Evolutionary conservation across 2,329 filamentous ascomycete species (phyloP).

Genomic region (Magnaporthiopsis rhizophila): DNA sequence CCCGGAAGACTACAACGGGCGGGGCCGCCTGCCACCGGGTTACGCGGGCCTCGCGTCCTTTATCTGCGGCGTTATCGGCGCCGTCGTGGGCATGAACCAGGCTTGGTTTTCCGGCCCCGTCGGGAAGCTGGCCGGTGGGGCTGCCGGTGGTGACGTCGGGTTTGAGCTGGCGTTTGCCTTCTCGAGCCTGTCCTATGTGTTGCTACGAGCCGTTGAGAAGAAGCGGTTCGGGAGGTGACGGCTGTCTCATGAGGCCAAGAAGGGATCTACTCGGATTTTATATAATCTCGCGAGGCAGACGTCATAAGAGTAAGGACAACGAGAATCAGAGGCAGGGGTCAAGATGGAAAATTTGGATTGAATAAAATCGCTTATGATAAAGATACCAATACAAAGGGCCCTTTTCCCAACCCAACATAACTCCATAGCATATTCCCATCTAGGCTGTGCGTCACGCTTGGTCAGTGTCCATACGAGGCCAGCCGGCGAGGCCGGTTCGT

Average conservation of each 20-base stretch:
- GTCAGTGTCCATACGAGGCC: no score
- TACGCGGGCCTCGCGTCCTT: conserved; percentile 22
- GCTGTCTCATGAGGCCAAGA: no score
- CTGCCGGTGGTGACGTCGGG: conserved; percentile 42
- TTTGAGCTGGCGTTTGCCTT: conserved; percentile 51
- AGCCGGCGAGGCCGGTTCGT: neutral
- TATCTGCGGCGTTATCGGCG: conserved; percentile 29
- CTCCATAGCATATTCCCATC: neutral
- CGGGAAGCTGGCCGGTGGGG: conserved; percentile 43
- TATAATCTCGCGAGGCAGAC: no score
- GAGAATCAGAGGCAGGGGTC: no score
- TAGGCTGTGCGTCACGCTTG: neutral
- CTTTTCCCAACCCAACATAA: neutral
- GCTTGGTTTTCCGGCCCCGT: conserved; percentile 56
- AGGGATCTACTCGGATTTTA: no score
- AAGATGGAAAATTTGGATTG: neutral
- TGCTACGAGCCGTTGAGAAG: conserved; percentile 37
- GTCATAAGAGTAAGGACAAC: no score
- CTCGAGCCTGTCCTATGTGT: conserved; percentile 37
- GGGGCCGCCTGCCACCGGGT: conserved; percentile 30
- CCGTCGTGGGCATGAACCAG: conserved; percentile 53
- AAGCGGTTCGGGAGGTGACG: conserved; percentile 9
- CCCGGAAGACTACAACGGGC: conserved; percentile 37
- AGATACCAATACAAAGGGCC: neutral
- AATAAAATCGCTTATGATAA: neutral